Evolutionary conservation across 495 filamentous ascomycete genomes (phyloP).

Genomic region (Bathelium albidoporum): DNA sequence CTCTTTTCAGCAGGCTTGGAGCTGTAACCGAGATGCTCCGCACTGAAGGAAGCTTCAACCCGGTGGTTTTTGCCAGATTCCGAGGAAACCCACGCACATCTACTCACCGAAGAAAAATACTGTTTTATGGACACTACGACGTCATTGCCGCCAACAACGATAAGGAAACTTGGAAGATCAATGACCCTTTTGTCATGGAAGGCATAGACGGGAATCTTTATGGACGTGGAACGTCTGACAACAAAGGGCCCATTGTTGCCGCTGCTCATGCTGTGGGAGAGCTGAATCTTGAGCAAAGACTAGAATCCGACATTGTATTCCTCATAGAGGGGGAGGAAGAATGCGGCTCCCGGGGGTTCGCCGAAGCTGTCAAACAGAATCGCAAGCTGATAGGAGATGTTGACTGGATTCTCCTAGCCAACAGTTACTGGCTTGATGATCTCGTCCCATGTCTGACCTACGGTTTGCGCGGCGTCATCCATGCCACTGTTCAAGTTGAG

Average conservation of each 20-base stretch:
- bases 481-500: constrained; percentile 78
- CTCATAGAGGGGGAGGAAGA: constrained; percentile 97
- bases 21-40: constrained; percentile 77
- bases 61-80: constrained; percentile 83
- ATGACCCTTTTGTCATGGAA: constrained; percentile 74
- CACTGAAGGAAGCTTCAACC: constrained; percentile 64
- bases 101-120: constrained; percentile 62
- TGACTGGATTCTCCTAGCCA: constrained; percentile 88
- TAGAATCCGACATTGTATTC: constrained; percentile 82
- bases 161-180: constrained; percentile 61
- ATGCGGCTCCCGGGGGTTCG: constrained; percentile 82
- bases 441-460: constrained; percentile 92
- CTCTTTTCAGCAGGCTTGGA: constrained; percentile 80
- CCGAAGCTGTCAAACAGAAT: constrained; percentile 61
- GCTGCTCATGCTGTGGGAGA: constrained; percentile 89
- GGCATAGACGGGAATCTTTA: constrained; percentile 90
- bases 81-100: constrained; percentile 50
- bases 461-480: constrained; percentile 85
- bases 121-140: constrained; percentile 98
- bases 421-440: constrained; percentile 98
- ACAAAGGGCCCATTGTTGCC: constrained; percentile 90
- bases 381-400: constrained; percentile 80
- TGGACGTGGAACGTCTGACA: constrained; percentile 92
- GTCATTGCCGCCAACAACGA: constrained; percentile 88
- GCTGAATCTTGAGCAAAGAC: constrained; percentile 60